Base-by-base conservation (phyloP, 345 rosid genomes). In the Cardiospermum halicacabum region DNA sequence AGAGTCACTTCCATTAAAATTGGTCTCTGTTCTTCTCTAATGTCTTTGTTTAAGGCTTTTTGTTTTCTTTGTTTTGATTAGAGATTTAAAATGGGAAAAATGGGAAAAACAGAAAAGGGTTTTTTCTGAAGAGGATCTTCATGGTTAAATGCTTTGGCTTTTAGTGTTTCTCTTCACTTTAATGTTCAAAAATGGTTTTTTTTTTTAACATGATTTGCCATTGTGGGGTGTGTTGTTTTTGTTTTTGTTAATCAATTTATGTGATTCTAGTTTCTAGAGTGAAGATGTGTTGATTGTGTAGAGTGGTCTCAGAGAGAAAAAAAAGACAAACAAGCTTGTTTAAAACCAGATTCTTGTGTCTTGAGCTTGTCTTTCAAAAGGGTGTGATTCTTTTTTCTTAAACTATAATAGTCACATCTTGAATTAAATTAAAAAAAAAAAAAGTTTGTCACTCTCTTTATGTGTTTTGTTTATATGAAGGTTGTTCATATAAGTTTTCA, bases 1-100 rank as follows among this genome's bases (percentile, higher is more conserved):
- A 82, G 94, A 12, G 87, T 89, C 69, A 89, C 96, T 73, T 82
- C 83, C 45, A 87, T 89, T 58, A 89, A 89, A 73, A 89, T 89
- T 63, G 96, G 96, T 87, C 48, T 60, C 54, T 64, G 10, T 16
- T 56, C 21, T n/a, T 47, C 51, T 47, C 51, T 47, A 47, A 9
- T 47, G n/a, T 47, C 57, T 25, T 43, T 36, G 6, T 60, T 22
- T 13, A 22, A 8, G 39, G 15, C 10, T 13, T 65, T 40, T 56
- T 3, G 27, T 5, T 8, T 25, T 3, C 27, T 57, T 22, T 21
- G 27, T 57, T 16, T 57, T 21, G 16, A 3, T n/a, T 12, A 18
- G 47, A 11, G 47, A 40, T n/a, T n/a, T n/a, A n/a, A n/a, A n/a
- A n/a, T n/a, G n/a, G 15, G 47, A 40, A 40, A 19, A 24, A 34